These are phyloP conservation scores for Fomitopsis pinicola DNA, from an alignment of 1,284 basidiomycete genomes.

Conservation along the genomic window DNA sequence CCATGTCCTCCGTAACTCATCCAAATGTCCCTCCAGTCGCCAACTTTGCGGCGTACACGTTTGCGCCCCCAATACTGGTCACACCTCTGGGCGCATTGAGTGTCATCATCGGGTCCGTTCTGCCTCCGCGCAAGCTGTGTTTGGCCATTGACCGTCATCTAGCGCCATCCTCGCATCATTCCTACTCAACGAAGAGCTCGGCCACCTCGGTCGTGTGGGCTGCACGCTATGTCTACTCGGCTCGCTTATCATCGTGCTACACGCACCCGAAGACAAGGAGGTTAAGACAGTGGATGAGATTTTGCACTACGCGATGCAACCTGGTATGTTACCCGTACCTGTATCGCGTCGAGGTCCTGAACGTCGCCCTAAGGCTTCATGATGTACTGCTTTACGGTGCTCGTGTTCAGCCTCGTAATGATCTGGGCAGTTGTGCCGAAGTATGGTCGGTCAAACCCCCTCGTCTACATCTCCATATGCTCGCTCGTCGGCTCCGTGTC, in stretches of 20 bases:
- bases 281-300: slow-evolving; percentile 95
- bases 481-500: slow-evolving; percentile 85
- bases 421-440: slow-evolving; percentile 86
- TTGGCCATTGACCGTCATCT: slow-evolving; percentile 4
- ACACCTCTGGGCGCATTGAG: slow-evolving; percentile 94
- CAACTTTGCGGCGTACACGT: slow-evolving; percentile 98
- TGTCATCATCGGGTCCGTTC: slow-evolving; percentile 90
- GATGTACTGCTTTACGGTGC: slow-evolving; percentile 83
- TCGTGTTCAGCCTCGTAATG: slow-evolving; percentile 82
- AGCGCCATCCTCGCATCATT: slow-evolving; percentile 93
- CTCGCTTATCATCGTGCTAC: slow-evolving; percentile 92
- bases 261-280: slow-evolving; percentile 95
- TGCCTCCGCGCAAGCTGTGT: neutral
- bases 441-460: slow-evolving; percentile 84
- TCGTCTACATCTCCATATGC: slow-evolving; percentile 95
- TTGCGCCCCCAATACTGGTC: slow-evolving; percentile 95
- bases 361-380: slow-evolving; percentile 64
- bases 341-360: neutral
- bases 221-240: slow-evolving; percentile 91
- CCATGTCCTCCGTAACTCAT: neutral
- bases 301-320: slow-evolving; percentile 83
- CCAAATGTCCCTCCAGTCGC: slow-evolving; percentile 59
- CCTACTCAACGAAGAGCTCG: slow-evolving; percentile 90
- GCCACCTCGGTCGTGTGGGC: slow-evolving; percentile 89
- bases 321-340: slow-evolving; percentile 50